These are phyloP conservation scores for Acer saccharum DNA, from an alignment of 345 rosid genomes.

Conservation along the genomic window DNA sequence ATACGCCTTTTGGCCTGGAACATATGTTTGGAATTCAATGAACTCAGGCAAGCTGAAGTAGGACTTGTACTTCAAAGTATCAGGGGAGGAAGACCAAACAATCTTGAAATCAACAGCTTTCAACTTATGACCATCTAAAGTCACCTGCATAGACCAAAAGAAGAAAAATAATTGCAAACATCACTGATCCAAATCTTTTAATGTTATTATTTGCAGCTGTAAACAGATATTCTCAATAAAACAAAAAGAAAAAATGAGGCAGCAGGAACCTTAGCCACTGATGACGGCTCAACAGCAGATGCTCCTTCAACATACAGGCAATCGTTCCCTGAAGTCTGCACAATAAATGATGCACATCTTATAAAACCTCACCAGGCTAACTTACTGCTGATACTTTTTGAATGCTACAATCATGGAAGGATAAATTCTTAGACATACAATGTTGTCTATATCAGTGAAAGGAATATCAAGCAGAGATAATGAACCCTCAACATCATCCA, in stretches of 20 bases:
- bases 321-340: slow-evolving; percentile 63
- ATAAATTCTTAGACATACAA: slow-evolving; percentile 49
- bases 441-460: slow-evolving; percentile 77
- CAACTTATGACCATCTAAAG: slow-evolving; percentile 53
- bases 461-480: slow-evolving; percentile 79
- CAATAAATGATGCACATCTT: slow-evolving; percentile 17
- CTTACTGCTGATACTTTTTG: slow-evolving; percentile 7
- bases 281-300: slow-evolving; percentile 79
- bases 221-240: slow-evolving; percentile 1
- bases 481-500: slow-evolving; percentile 65
- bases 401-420: slow-evolving; percentile 11
- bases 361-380: slow-evolving; percentile 12
- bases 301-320: slow-evolving; percentile 87
- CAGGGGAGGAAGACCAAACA: slow-evolving; percentile 89
- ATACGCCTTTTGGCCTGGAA: slow-evolving; percentile 81
- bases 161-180: slow-evolving; percentile 15
- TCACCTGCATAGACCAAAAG: slow-evolving; percentile 51
- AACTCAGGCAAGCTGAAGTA: slow-evolving; percentile 85
- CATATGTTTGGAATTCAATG: slow-evolving; percentile 87
- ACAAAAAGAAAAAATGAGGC: slow-evolving; percentile 7
- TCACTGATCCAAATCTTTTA: background rate
- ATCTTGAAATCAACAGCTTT: slow-evolving; percentile 58
- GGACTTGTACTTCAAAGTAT: slow-evolving; percentile 57
- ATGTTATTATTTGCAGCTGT: background rate
- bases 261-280: slow-evolving; percentile 74